A percentile compares a stretch with the other conserved stretches of the same genome.
These are phyloP conservation scores for Rhodamnia rubescens DNA, from an alignment of 345 rosid species.

Conservation along the genomic window DNA sequence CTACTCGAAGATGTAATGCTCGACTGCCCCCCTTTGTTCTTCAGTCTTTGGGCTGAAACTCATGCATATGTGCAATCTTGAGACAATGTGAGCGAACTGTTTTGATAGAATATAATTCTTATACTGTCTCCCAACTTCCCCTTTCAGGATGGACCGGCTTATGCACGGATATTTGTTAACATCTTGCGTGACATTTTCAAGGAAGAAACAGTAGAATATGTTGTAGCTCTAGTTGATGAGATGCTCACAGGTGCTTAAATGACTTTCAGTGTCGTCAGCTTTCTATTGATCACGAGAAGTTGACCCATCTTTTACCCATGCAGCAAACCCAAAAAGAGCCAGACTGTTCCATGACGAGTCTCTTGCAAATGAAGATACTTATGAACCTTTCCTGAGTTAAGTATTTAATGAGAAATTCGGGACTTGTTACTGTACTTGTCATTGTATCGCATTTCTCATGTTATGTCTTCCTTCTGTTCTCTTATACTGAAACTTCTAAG, in stretches of 20 bases:
- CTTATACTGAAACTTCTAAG: not conserved
- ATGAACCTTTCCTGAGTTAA: slow-evolving; percentile 94
- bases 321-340: slow-evolving; percentile 90
- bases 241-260: slow-evolving; percentile 60
- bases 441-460: not conserved
- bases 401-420: slow-evolving; percentile 10
- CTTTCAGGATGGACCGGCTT: slow-evolving; percentile 92
- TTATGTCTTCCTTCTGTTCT: not conserved
- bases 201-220: slow-evolving; percentile 98
- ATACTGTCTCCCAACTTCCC: not conserved
- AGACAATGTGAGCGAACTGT: not conserved
- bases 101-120: not conserved
- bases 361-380: slow-evolving; percentile 65
- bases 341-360: slow-evolving; percentile 81
- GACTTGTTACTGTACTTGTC: not conserved
- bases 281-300: not conserved
- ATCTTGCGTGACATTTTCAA: slow-evolving; percentile 80
- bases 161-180: slow-evolving; percentile 73
- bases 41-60: slow-evolving; percentile 3
- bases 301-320: slow-evolving; percentile 12
- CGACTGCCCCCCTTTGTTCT: not conserved
- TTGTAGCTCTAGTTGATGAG: slow-evolving; percentile 84
- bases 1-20: slow-evolving; percentile 72
- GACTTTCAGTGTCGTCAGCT: not conserved
- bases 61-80: not conserved